These are phyloP conservation scores for Pseudonectria buxi DNA, from an alignment of 2,329 filamentous ascomycete species.

Conservation along the genomic window DNA sequence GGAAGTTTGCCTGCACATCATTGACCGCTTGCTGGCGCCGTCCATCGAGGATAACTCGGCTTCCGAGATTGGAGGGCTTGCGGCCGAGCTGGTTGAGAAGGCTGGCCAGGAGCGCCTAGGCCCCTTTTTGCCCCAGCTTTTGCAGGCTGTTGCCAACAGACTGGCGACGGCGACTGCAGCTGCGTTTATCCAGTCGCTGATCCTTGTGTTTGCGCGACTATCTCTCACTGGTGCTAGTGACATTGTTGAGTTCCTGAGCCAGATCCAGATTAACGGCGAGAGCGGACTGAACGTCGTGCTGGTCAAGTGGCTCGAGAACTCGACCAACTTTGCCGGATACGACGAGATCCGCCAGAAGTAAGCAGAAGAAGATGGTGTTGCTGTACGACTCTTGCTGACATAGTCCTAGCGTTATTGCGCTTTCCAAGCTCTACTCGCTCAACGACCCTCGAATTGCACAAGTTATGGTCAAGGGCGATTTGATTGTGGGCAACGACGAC, in stretches of 20 bases:
- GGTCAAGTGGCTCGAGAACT: conserved; percentile 95
- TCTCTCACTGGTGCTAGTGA: conserved; percentile 80
- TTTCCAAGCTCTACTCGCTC: conserved; percentile 84
- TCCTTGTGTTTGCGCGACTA: conserved; percentile 87
- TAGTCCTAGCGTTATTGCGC: conserved; percentile 67
- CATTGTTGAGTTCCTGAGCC: conserved; percentile 84
- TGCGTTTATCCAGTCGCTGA: conserved; percentile 90
- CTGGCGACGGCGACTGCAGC: conserved; percentile 77
- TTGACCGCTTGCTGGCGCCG: conserved; percentile 81
- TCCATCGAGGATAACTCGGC: conserved; percentile 87
- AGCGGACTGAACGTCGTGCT: conserved; percentile 86
- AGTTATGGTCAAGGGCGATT: conserved; percentile 83
- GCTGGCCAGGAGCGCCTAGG: conserved; percentile 87
- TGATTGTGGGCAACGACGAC: conserved; percentile 72
- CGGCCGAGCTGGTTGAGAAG: conserved; percentile 91
- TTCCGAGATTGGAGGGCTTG: conserved; percentile 90
- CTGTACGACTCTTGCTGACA: conserved; percentile 22
- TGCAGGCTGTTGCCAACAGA: conserved; percentile 81
- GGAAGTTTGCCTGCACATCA: conserved; percentile 83
- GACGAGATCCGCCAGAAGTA: conserved; percentile 96
- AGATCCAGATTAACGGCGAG: conserved; percentile 70
- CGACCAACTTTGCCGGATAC: conserved; percentile 93
- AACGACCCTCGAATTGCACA: conserved; percentile 73
- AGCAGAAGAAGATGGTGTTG: conserved; percentile 25
- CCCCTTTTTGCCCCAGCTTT: conserved; percentile 79